Percentiles rank a stretch among this genome's conserved stretches.
These are phyloP conservation scores for Exophiala sideris DNA, from an alignment of 2,329 filamentous ascomycete genomes.

Conservation along the genomic window DNA sequence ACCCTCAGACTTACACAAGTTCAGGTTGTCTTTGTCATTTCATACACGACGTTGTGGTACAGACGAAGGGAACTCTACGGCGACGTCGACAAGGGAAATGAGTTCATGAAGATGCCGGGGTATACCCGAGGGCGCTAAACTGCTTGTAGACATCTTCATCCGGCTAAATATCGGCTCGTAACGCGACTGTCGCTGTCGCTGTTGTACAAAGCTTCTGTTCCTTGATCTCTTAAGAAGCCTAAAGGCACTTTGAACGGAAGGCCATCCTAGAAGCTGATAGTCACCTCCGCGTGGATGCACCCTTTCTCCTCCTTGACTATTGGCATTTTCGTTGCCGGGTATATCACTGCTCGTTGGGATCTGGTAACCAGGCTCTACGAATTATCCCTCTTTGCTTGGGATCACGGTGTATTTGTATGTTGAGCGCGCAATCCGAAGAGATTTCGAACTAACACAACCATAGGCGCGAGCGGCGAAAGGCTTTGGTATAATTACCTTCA, in stretches of 20 bases:
- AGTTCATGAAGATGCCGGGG: not conserved
- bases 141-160: not conserved
- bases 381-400: slow-evolving; percentile 94
- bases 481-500: slow-evolving; percentile 73
- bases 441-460: slow-evolving; percentile 6
- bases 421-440: not conserved
- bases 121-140: not conserved
- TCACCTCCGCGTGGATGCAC: slow-evolving; percentile 64
- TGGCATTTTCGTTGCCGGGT: slow-evolving; percentile 98
- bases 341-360: slow-evolving; percentile 99
- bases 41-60: slow-evolving; percentile 11
- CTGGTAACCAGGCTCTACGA: slow-evolving; percentile 96
- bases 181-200: not conserved
- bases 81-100: slow-evolving; percentile 1
- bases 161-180: not conserved
- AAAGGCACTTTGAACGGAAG: not conserved
- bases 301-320: slow-evolving; percentile 93
- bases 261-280: not conserved
- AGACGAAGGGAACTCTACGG: slow-evolving; percentile 1
- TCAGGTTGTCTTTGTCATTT: slow-evolving; percentile 21
- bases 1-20: slow-evolving; percentile 6
- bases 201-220: not conserved
- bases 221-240: not conserved
- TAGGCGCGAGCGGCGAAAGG: slow-evolving; percentile 83
- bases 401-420: slow-evolving; percentile 93